Evolutionary conservation across 202 grass and related monocot genomes (phyloP).

Genomic region (Tripidium arundinaceum): DNA sequence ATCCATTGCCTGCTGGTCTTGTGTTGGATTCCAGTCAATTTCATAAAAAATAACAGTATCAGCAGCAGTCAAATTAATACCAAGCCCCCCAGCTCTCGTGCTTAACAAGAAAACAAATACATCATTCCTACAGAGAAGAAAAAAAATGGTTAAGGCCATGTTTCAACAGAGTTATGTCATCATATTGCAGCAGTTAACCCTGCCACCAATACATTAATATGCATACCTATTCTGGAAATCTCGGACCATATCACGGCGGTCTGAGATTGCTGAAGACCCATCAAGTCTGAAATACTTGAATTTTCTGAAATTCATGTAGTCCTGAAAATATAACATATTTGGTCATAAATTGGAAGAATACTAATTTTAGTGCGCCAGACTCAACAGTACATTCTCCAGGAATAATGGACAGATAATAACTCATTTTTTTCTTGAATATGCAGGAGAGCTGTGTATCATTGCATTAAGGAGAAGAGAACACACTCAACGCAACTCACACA

Average conservation of each 20-base stretch:
- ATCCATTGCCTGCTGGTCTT: slow-evolving; percentile 99
- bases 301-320: slow-evolving; percentile 99
- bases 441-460: not conserved
- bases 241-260: slow-evolving; percentile 98
- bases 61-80: slow-evolving; percentile 98
- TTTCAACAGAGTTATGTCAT: slow-evolving; percentile 32
- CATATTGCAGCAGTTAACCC: not conserved
- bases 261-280: slow-evolving; percentile 86
- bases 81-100: slow-evolving; percentile 94
- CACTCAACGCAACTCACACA: not conserved
- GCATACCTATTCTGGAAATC: slow-evolving; percentile 88
- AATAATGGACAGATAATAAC: not conserved
- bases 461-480: not conserved
- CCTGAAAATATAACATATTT: slow-evolving; percentile 53
- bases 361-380: not conserved
- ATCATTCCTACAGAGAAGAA: slow-evolving; percentile 77
- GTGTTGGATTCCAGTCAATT: slow-evolving; percentile 99
- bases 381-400: not conserved
- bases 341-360: not conserved
- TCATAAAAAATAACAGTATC: slow-evolving; percentile 99
- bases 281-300: slow-evolving; percentile 98
- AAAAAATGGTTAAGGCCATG: slow-evolving; percentile 24
- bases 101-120: slow-evolving; percentile 99
- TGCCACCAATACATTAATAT: slow-evolving; percentile 2
- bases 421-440: not conserved